Conservation (phyloP, 2,329 filamentous ascomycete species). For the Ilyonectria mors-panacis region DNA sequence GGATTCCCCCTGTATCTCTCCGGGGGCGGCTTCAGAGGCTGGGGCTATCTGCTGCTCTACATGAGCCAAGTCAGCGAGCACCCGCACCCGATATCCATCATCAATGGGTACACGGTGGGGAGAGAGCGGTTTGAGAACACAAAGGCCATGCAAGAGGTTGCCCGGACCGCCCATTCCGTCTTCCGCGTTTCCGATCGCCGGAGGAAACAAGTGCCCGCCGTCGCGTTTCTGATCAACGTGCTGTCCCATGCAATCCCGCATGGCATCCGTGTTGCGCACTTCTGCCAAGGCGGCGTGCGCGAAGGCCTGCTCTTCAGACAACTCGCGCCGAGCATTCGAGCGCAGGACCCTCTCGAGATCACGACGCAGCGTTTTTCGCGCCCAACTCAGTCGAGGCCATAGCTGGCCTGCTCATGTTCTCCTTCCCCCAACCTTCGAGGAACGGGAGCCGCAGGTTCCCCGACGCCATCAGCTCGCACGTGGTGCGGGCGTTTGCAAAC, state of each 20-base stretch:
- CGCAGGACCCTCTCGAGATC: constrained; percentile 32
- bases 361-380: constrained; percentile 30
- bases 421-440: constrained; percentile 19
- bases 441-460: constrained; percentile 25
- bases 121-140: constrained; percentile 33
- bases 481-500: constrained; percentile 28
- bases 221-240: constrained; percentile 30
- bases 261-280: constrained; percentile 30
- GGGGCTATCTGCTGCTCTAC: constrained; percentile 33
- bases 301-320: constrained; percentile 32
- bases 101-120: constrained; percentile 29
- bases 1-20: constrained; percentile 34
- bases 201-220: constrained; percentile 31
- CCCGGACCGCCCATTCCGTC: constrained; percentile 31
- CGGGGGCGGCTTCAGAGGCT: constrained; percentile 31
- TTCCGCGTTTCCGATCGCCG: constrained; percentile 33
- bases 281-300: constrained; percentile 33
- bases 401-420: constrained; percentile 17
- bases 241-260: constrained; percentile 30
- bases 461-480: constrained; percentile 23
- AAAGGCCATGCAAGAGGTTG: constrained; percentile 33
- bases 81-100: constrained; percentile 32
- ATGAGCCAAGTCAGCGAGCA: constrained; percentile 25
- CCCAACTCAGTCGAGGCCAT: constrained; percentile 27
- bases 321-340: constrained; percentile 25